phyloP scores from a whole-genome alignment of 164 flowering plant genomes.

The Dillenia turbinata region DNA sequence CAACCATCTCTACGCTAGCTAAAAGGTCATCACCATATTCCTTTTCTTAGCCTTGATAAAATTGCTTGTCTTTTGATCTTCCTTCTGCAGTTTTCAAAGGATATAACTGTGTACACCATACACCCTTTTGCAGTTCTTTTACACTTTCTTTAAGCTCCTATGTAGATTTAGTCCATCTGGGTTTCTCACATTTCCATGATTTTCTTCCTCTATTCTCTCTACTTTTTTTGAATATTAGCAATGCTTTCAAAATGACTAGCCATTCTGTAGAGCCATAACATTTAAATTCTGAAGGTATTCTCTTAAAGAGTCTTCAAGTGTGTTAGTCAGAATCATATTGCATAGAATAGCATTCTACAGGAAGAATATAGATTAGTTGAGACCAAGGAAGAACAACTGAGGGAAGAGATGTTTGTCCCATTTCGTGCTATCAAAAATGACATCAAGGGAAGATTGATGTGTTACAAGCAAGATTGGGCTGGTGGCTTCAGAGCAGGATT shows the following conservation, averaged over 20 bases:
- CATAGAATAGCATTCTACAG: not conserved
- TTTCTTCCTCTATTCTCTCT: slow-evolving; percentile 12
- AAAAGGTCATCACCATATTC: slow-evolving; percentile 5
- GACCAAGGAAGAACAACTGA: slow-evolving; percentile 13
- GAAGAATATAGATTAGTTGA: slow-evolving; percentile 5
- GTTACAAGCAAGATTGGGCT: slow-evolving; percentile 98
- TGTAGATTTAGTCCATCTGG: slow-evolving; percentile 18
- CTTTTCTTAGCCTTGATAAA: slow-evolving; percentile 4
- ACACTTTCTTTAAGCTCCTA: slow-evolving; percentile 1
- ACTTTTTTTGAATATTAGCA: slow-evolving; percentile 4
- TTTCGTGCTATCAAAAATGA: slow-evolving; percentile 95
- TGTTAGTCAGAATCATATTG: slow-evolving; percentile 1
- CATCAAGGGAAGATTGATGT: slow-evolving; percentile 65
- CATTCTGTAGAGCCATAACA: not conserved
- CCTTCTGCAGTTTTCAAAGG: not conserved
- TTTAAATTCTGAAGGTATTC: not conserved
- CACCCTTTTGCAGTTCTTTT: slow-evolving; percentile 8
- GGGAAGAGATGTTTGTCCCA: slow-evolving; percentile 97
- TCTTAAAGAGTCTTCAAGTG: not conserved
- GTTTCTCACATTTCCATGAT: slow-evolving; percentile 7
- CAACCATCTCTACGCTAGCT: not conserved
- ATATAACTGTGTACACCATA: slow-evolving; percentile 6
- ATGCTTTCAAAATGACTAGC: not conserved
- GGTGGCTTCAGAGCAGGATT: slow-evolving; percentile 87
- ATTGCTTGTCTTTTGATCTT: slow-evolving; percentile 3